Evolutionary conservation across 2,329 filamentous ascomycete genomes (phyloP), one percentile per base, ranked within the genome.

Genomic region (Phoma herbarum): DNA sequence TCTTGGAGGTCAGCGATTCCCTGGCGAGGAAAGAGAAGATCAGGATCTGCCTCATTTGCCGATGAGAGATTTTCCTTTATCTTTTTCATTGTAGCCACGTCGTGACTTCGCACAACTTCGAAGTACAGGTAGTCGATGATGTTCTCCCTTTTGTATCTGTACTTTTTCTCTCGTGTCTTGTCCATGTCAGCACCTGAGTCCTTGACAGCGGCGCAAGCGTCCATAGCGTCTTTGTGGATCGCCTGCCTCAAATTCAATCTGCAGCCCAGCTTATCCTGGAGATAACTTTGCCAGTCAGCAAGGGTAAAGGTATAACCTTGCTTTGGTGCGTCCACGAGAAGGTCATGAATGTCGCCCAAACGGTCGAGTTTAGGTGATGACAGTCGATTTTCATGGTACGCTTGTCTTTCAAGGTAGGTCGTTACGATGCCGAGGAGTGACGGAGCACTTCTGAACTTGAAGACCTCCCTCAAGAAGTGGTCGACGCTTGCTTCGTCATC

Each of bases 121-220:
- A 87, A 89, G 61, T 85, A 87, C 8, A 92, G 77, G 35, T 82
- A 80, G 67, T 92, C 89, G 5, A 90, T 80, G 3, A 91, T 84
- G 55, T 90, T 85, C 1, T 68, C 46, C 1, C 28, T 14, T 1
- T 75, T 72, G 28, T 62, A 33, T 11, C 31, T 57, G 29, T 65
- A 72, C 0, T 72, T 64, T 11, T 72, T 56, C 10, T 62, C 62
- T 64, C 64, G 53, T 7, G 31, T n/a, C 18, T 53, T 63, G 46
- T 68, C 58, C 50, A 61, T 39, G 37, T 67, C 63, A 10, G 22
- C 18, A 11, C 54, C 59, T 22, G 55, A 54, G 10, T 62, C 61
- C 48, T 66, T 69, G 1, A 33, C 47, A 1, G 62, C 59, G 23
- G 61, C 55, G 18, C 64, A 68, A 0, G 60, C 67, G 8, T 74